A percentile compares a stretch with the other conserved stretches of the same genome.
These are phyloP conservation scores for Trichaptum fuscoviolaceum DNA, from an alignment of 768 basidiomycete genomes.

Conservation along the genomic window DNA sequence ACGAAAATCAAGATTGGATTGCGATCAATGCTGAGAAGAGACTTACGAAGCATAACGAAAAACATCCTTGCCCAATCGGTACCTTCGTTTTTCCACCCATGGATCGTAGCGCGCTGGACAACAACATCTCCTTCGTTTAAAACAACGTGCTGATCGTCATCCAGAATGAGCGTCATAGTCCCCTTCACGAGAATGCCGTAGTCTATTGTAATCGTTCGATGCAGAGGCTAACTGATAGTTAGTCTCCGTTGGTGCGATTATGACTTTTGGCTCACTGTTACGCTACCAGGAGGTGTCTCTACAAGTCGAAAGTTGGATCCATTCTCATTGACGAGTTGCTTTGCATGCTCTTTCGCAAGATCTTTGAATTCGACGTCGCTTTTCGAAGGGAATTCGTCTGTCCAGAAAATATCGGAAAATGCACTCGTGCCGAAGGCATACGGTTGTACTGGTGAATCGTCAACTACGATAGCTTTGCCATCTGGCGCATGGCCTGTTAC, in stretches of 20 bases:
- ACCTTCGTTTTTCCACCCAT: conserved; percentile 22
- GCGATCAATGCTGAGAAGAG: not conserved
- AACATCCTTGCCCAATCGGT: conserved; percentile 23
- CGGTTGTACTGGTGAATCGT: not conserved
- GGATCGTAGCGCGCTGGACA: conserved; percentile 22
- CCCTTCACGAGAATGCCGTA: conserved; percentile 20
- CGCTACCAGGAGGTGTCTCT: not conserved
- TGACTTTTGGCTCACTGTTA: not conserved
- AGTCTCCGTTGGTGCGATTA: not conserved
- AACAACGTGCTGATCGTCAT: conserved; percentile 17
- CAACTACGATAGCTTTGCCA: conserved; percentile 6
- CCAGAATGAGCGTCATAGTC: conserved; percentile 17
- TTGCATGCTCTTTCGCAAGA: not conserved
- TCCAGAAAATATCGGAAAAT: conserved; percentile 4
- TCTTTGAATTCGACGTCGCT: not conserved
- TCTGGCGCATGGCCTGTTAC: conserved; percentile 6
- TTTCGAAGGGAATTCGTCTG: not conserved
- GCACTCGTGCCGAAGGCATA: not conserved
- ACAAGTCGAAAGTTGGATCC: not conserved
- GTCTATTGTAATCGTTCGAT: conserved; percentile 21
- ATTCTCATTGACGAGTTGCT: not conserved
- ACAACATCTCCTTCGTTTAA: conserved; percentile 20
- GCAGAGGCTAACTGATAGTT: conserved; percentile 12
- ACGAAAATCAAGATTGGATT: not conserved
- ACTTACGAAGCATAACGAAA: conserved; percentile 18